A percentile compares a stretch with the other conserved stretches of the same genome.
phyloP scores from a whole-genome alignment of 192 early-diverging fungal species.

The Entomortierella beljakovae region DNA sequence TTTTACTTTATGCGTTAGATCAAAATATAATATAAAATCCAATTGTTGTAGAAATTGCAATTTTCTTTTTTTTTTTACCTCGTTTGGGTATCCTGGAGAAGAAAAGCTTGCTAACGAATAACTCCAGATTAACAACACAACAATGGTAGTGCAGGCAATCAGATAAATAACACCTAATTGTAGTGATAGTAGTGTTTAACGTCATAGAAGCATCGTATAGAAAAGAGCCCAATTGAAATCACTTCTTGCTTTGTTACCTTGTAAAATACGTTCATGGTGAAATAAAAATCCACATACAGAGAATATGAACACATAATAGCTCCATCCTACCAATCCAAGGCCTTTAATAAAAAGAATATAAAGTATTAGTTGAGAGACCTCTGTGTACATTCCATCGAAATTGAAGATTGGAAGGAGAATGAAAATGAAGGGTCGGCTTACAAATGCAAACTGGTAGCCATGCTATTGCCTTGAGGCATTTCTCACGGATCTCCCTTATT shows the following conservation, averaged over 20 bases:
- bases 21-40: not conserved
- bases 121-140: constrained; percentile 48
- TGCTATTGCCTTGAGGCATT: constrained; percentile 14
- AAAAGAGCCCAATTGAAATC: not conserved
- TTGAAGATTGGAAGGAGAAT: no score
- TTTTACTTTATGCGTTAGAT: no score
- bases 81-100: constrained; percentile 47
- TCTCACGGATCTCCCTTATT: constrained; percentile 28
- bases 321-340: constrained; percentile 25
- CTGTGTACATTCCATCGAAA: no score
- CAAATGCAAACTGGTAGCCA: constrained; percentile 45
- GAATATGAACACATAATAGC: constrained; percentile 34
- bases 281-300: constrained; percentile 43
- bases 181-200: no score
- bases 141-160: constrained; percentile 5
- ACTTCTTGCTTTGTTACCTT: constrained; percentile 23
- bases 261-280: constrained; percentile 20
- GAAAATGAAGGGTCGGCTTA: no score
- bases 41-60: no score
- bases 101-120: constrained; percentile 43
- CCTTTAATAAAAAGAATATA: constrained; percentile 14
- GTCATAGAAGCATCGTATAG: not conserved
- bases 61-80: no score
- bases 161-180: constrained; percentile 27
- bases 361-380: no score